Evolutionary conservation across 2,329 filamentous ascomycete species (phyloP), one percentile per base, ranked within the genome.

Genomic region (Triangularia verruculosa): DNA sequence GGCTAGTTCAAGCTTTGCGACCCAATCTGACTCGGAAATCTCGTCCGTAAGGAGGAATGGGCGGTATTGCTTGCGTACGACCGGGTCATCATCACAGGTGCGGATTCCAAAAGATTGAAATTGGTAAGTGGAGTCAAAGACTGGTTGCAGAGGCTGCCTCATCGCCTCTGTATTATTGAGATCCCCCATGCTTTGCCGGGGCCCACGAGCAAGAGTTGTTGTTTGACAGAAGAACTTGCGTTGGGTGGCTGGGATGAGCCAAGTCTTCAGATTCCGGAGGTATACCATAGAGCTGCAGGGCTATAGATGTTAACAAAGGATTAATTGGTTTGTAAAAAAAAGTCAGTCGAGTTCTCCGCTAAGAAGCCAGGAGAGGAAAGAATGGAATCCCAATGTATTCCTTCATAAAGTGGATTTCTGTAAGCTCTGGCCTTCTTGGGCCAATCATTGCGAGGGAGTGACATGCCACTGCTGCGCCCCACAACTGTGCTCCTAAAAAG

Each of bases 1-100:
- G 39, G 77, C 79, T 4, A 89, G 74, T 68, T 89, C 86, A 3
- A 89, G 73, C 39, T 77, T 65, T 0, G 77, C 74, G 22, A 88
- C 74, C 87, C 86, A 89, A 72, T 89, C 85, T 13, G 73, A 71
- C 1, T 70, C 64, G 9, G 74, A 68, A 2, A 75, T 60, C 12
- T 75, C 70, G 0, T 77, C 72, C 34, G 74, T 69, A 1, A 83
- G 74, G 3, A 89, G 70, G 64, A 87, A 89, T 0, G 85, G 86
- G 1, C 86, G 79, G 68, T 88, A 88, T 56, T 72, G 78, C 52
- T 74, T 64, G 34, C 85, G 77, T 17, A 82, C 73, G 1, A 71
- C 66, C 0, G 71, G 8, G 59, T 84, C 79, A 66, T 87, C 85
- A 61, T 86, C 76, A 15, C 34, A 43, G 34, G 34, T 4, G 0